phyloP scores from a whole-genome alignment of 495 filamentous ascomycete species.

The Aspergillus wentii region DNA sequence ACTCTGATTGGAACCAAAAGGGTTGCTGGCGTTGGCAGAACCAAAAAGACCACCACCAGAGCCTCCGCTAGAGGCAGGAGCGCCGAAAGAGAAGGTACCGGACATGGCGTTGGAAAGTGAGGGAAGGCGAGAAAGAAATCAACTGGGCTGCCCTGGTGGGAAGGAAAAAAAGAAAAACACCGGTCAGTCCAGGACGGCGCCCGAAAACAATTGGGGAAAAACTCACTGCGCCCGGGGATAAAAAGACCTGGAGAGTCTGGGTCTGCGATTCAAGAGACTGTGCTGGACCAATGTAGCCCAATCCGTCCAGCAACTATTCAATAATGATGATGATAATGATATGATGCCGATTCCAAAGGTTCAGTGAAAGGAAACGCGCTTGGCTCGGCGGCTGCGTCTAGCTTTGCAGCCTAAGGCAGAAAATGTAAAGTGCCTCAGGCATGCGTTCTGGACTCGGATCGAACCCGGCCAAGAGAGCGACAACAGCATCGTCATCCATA shows the following conservation, averaged over 20 bases:
- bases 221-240: constrained; percentile 20
- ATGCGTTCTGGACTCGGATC: constrained; percentile 31
- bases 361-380: constrained; percentile 8
- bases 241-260: not conserved
- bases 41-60: constrained; percentile 37
- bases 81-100: constrained; percentile 29
- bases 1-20: constrained; percentile 29
- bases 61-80: constrained; percentile 27
- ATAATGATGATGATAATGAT: too few relatives aligned
- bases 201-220: not conserved
- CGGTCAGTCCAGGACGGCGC: constrained; percentile 6
- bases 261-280: constrained; percentile 3
- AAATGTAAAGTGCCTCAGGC: constrained; percentile 24
- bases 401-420: constrained; percentile 10
- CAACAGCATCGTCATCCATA: constrained; percentile 23
- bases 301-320: too few relatives aligned
- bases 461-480: constrained; percentile 20
- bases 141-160: constrained; percentile 19
- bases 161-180: constrained; percentile 7
- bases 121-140: constrained; percentile 15
- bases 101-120: constrained; percentile 23
- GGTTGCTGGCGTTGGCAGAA: constrained; percentile 21
- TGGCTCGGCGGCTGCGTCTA: constrained; percentile 15
- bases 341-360: too few relatives aligned
- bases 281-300: constrained; percentile 6